Conservation (phyloP, 1,284 basidiomycete species). For the Ceratobasidium sp. region DNA sequence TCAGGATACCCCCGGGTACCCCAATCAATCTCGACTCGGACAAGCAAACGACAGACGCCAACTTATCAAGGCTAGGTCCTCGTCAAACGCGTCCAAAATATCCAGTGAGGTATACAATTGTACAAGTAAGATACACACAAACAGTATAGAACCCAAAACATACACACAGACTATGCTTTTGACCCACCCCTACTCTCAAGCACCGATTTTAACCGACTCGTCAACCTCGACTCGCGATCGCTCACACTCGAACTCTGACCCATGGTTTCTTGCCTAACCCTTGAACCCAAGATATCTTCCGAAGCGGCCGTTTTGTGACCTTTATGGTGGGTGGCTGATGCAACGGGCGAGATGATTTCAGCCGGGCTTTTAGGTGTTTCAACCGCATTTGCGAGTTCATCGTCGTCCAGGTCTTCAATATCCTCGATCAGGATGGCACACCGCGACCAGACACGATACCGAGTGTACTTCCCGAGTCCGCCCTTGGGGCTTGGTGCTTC, state of each 20-base stretch:
- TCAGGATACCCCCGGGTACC: no score
- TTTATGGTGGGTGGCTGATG: neutral
- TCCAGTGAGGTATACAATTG: conserved; percentile 13
- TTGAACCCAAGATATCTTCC: neutral
- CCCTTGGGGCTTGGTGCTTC: conserved; percentile 79
- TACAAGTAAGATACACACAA: conserved; percentile 17
- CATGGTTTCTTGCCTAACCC: neutral
- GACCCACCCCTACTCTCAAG: conserved; percentile 13
- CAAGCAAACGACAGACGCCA: no score
- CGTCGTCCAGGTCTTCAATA: conserved; percentile 54
- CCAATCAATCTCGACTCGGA: no score
- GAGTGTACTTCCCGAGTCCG: conserved; percentile 91
- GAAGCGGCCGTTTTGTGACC: conserved; percentile 16
- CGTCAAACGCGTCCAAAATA: no score
- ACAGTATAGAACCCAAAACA: neutral
- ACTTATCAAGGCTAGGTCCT: no score
- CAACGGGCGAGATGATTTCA: neutral
- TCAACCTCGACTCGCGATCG: conserved; percentile 40
- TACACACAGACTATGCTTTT: conserved; percentile 3
- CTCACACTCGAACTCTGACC: conserved; percentile 30
- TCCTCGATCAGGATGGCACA: conserved; percentile 80
- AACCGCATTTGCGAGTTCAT: neutral
- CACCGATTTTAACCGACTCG: conserved; percentile 36
- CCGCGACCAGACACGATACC: conserved; percentile 84
- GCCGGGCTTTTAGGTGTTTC: conserved; percentile 13